Percentiles rank a stretch among this genome's conserved stretches.
phyloP scores from a whole-genome alignment of 306 rosid species.

The Acacia confusa region DNA sequence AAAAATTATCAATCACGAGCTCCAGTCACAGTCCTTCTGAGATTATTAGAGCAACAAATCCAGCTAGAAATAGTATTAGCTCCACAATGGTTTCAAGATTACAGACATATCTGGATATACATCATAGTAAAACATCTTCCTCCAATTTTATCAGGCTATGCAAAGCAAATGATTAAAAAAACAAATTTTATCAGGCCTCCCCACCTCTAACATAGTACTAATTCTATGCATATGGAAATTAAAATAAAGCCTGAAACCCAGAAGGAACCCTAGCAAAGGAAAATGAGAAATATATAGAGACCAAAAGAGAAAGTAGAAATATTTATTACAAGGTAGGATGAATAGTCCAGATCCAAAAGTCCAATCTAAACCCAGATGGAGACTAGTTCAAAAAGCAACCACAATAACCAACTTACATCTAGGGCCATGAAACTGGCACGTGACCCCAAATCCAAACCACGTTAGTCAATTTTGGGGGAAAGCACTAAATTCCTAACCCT shows the following conservation, averaged over 20 bases:
- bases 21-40: not conserved
- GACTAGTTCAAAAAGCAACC: not conserved
- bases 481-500: not conserved
- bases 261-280: not conserved
- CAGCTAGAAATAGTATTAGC: slow-evolving; percentile 17
- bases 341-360: not conserved
- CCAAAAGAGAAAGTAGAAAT: not conserved
- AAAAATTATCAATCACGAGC: not conserved
- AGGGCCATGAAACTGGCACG: not conserved
- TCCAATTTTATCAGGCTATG: not conserved
- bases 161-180: not conserved
- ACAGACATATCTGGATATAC: not conserved
- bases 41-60: not conserved
- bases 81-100: slow-evolving; percentile 12
- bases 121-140: not conserved
- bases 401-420: not conserved
- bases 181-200: not conserved
- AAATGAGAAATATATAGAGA: not conserved
- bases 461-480: not conserved
- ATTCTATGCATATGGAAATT: not conserved
- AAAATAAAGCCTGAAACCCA: not conserved
- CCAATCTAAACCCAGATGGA: not conserved
- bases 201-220: not conserved
- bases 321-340: not conserved
- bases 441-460: not conserved